Evolutionary conservation across 208 protist species (phyloP), one percentile per base, ranked within the genome.

Genomic region (Acanthamoeba polyphaga): DNA sequence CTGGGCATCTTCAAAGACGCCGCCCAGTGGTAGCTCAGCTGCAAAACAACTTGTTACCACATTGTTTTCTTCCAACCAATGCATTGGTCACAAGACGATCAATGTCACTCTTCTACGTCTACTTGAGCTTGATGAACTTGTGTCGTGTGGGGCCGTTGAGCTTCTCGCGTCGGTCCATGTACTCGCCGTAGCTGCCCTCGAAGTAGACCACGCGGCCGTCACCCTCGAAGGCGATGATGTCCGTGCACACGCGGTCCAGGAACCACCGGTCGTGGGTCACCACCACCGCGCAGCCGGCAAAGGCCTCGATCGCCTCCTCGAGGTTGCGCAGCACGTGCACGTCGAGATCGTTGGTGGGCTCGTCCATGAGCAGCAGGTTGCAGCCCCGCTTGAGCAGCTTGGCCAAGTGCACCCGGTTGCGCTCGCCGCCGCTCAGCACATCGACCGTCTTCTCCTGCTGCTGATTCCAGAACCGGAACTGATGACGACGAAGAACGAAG

Each of bases 311-410:
- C 12, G 96, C 93, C 46, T 96, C 95, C 89, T 98, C 97, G 7
- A 98, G 76, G 66, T 93, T 96, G 87, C 96, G 84, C 12, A 97
- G 89, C 19, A 96, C 95, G 49, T 94, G 70, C 6, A 98, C 96
- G 85, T 98, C 97, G 22, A 98, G 92, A 91, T 98, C 96, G 89
- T 98, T 98, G 0, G 96, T 97, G n/a, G 97, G 97, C 89, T 98
- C 96, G 95, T 97, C 97, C 19, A 97, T 80, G n/a, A 97, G 82
- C 22, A 98, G 49, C 19, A 97, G 64, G 80, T 97, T 97, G 62
- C 72, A 96, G 22, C 96, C 96, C 43, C 34, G 66, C 70, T 95
- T 96, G 19, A 97, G 87, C 95, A 96, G 91, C 43, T 97, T 97
- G 5, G 97, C 97, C n/a, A 97, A 68, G 49, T 97, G 96, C 24